Evolutionary conservation across 2,329 filamentous ascomycete species (phyloP), one percentile per base, ranked within the genome.

Genomic region (Penicillium sp.): DNA sequence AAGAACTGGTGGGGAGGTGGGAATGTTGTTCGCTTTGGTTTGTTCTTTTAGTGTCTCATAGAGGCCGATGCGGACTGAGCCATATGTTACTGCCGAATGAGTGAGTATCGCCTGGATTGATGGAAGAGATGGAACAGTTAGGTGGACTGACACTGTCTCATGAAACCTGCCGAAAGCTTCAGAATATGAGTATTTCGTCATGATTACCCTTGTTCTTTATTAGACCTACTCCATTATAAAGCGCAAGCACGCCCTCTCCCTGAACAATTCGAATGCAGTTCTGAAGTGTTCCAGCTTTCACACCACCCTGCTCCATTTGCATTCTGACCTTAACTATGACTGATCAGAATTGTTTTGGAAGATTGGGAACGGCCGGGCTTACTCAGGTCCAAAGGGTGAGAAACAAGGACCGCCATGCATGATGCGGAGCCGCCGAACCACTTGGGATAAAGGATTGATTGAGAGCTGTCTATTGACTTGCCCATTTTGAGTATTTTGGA

Each of bases 381-480:
- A 65, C 64, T 58, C 18, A 66, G 39, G 49, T 67, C 61, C 54
- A 67, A 57, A 15, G 62, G 63, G 52, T 67, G 65, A 3, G 66
- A 67, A 27, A 67, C 57, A 47, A 61, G 50, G 9, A 64, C 64
- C 13, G 64, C 66, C 60, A 65, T 65, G 35, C 64, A 66, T 50
- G 65, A 68, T n/a, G 66, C 65, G n/a, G 65, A 67, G 6, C 57
- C 60, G 18, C 60, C 60, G 21, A 61, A 63, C 60, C 60, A 63
- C 50, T 58, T 58, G 2, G 59, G 59, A 16, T 63, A 63, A 25
- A 7, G 54, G 1, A 60, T 13, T 25, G 42, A 13, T 4, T 34
- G 18, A 25, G 25, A 42, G 15, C 13, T 10, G 12, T 54, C 46
- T 34, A 21, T 32, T 50, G 25, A 13, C 21, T 39, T 18, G 9